Base-by-base conservation (phyloP, 2,329 filamentous ascomycete species). In the Diplodia mutila region DNA sequence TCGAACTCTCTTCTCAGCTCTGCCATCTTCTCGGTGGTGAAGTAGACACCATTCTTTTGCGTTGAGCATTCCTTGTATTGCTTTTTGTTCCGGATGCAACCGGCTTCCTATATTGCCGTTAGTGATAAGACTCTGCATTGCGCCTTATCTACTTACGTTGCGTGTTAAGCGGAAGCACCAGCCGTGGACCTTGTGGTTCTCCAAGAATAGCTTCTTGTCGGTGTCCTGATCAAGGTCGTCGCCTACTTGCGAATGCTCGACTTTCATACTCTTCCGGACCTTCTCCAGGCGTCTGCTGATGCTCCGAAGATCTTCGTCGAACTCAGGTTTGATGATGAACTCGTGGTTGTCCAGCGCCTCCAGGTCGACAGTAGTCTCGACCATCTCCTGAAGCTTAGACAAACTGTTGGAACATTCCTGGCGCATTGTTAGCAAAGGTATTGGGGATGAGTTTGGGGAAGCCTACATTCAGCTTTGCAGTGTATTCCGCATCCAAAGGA, bases 31-130 rank as follows among this genome's bases (percentile, higher is more conserved):
- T 88, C 89, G 3, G 95, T 99, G 1, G 95, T 98, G 79, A 99
- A 99, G 82, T 95, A 99, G 66, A 98, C 95, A 52, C 95, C 95
- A 77, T 97, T 99, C 85, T 99, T 99, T 80, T 98, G 95, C 0
- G 96, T 99, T 0, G 94, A 97, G 78, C 93, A 97, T 79, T 99
- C 95, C 74, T 94, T 91, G 74, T 98, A 99, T 61, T 89, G 85
- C 68, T 88, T 89, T 76, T 95, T 97, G 80, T 96, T 96, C 69
- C 95, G 90, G 73, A 99, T 99, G 74, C 92, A 96, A 18, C 91
- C 90, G 1, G 95, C 93, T 81, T 99, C 95, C 59, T 63, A n/a
- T 4, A 11, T 1, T 6, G 1, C 68, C 14, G 49, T 65, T 8
- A 65, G 61, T 21, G 11, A 14, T 3, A 46, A 66, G 32, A 65